These are phyloP conservation scores for Cystobasidium slooffiae DNA, from an alignment of 1,284 basidiomycete species.

Conservation along the genomic window DNA sequence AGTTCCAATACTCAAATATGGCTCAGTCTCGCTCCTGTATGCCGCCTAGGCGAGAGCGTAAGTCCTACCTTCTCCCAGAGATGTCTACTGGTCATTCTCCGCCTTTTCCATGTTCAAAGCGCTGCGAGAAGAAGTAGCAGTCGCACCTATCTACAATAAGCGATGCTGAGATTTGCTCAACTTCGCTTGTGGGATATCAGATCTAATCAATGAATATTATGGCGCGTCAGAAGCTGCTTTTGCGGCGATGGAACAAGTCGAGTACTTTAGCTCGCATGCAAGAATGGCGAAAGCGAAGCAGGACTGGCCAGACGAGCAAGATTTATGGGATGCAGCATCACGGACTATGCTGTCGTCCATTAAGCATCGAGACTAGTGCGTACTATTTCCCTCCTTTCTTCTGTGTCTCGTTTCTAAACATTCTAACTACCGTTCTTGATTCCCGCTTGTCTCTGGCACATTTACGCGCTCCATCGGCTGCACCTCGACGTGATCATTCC, in stretches of 20 bases:
- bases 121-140: not conserved
- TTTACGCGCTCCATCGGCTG: not conserved
- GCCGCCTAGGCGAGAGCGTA: conserved; percentile 21
- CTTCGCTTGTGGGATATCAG: not conserved
- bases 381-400: not conserved
- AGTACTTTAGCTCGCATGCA: conserved; percentile 17
- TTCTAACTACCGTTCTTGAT: not conserved
- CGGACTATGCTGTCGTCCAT: not conserved
- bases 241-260: conserved; percentile 16
- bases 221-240: conserved; percentile 27
- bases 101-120: not conserved
- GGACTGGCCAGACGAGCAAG: conserved; percentile 18
- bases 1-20: not conserved
- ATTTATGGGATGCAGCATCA: conserved; percentile 23
- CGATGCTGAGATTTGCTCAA: not conserved
- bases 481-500: no score
- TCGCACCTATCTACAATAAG: not conserved
- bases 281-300: conserved; percentile 16
- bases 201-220: conserved; percentile 30
- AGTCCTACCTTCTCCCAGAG: not conserved
- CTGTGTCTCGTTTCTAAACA: not conserved
- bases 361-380: conserved; percentile 27
- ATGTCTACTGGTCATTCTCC: not conserved
- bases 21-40: not conserved
- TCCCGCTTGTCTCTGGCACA: not conserved